These are phyloP conservation scores for Xylariaceae sp. DNA, from an alignment of 2,329 filamentous ascomycete species.

Conservation along the genomic window DNA sequence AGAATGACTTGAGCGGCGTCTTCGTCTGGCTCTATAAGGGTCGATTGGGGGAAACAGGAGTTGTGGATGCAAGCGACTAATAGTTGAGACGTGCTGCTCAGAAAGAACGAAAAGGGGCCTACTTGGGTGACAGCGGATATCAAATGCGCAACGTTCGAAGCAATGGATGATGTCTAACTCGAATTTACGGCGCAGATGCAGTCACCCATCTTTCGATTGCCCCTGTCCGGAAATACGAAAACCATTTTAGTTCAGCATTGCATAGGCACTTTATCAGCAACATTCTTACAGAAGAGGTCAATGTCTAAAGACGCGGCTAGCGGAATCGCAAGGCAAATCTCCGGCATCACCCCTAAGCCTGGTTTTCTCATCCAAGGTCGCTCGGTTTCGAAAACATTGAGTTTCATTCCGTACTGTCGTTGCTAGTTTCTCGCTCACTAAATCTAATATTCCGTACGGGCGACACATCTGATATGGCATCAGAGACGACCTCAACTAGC, in stretches of 20 bases:
- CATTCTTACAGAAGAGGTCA: too few species aligned
- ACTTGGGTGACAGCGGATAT: too few species aligned
- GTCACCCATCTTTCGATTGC: too few species aligned
- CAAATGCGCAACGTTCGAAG: too few species aligned
- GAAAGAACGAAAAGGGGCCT: not conserved
- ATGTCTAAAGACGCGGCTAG: too few species aligned
- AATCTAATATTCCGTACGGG: not conserved
- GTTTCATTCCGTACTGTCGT: not conserved
- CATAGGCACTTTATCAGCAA: too few species aligned
- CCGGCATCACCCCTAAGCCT: not conserved
- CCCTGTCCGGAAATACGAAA: too few species aligned
- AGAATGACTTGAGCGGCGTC: not conserved
- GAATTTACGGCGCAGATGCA: too few species aligned
- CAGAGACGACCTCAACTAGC: not conserved
- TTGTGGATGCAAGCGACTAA: not conserved
- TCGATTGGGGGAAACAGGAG: not conserved
- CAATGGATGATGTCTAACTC: too few species aligned
- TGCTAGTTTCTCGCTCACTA: not conserved
- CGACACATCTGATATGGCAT: not conserved
- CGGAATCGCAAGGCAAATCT: too few species aligned
- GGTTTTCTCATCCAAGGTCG: not conserved
- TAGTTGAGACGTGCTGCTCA: not conserved
- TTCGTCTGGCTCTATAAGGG: not conserved
- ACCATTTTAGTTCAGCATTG: too few species aligned
- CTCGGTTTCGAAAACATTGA: not conserved